Evolutionary conservation across 164 flowering plant species (phyloP), one percentile per base, ranked within the genome.

Genomic region (Echeveria elegans): DNA sequence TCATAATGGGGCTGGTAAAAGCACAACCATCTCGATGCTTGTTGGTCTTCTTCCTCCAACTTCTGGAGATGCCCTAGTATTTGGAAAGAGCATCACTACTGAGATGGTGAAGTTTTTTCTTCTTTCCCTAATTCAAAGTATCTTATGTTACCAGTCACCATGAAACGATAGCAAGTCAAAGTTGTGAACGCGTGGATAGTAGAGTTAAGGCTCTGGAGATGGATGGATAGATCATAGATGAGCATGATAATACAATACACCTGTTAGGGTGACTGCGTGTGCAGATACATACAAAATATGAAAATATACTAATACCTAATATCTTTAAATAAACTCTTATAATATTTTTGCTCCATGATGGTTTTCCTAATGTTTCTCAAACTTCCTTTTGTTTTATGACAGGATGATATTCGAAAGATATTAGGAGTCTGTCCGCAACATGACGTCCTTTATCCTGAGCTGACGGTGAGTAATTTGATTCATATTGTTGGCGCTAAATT

Each of bases 1-100:
- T 45, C 99, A 91, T 72, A 94, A 94, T 82, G 99, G 99, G 60
- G 99, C 99, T 77, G 99, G 99, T 66, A 94, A 94, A 78, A 94
- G 99, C 81, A 94, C 96, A 19, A 89, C 99, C 52, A 94, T 91
- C 60, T 88, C 99, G 15, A 89, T 94, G 99, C 96, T 94, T 74
- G 97, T 89, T 78, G 99, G 99, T 62, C 97, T 94, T 77, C 75
- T 94, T 75, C 83, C 80, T 71, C 99, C 99, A 31, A 85, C 97
- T 67, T 86, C 96, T 32, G 99, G 99, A 47, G 99, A 94, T 86
- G 99, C 96, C 62, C 71, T 90, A 72, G 85, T 95, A 26, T 83
- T 87, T 75, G 99, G 99, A 36, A 89, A 81, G 75, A 88, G 81
- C 79, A 95, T 92, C 58, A 72, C 69, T 59, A 84, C 88, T 0